Base-by-base conservation (phyloP, 2,329 filamentous ascomycete species). In the Cryoendolithus antarcticus region DNA sequence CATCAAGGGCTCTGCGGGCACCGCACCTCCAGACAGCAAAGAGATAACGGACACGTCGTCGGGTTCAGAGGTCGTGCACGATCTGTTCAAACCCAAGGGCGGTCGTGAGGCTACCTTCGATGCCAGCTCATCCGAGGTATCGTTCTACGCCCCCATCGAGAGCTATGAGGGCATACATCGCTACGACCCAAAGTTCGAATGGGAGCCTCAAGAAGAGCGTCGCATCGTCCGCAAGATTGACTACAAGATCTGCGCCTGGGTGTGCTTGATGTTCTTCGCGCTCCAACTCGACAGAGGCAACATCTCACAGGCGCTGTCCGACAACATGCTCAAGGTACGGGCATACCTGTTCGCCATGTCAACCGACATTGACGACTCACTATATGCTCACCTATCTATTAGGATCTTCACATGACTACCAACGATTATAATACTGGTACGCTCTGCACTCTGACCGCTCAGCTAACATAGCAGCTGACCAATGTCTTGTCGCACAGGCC, bases 131-230 rank as follows among this genome's bases (percentile, higher is more conserved):
- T 62, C 59, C 2, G 45, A 65, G 9, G 53, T 57, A 3, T 45
- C 56, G 21, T 56, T 57, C 29, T 72, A 73, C 46, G 63, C 64
- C 42, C 72, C 71, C 0, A 68, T 74, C n/a, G 63, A 65, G 2
- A 57, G 57, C 5, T 78, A 78, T 47, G 74, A 79, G 48, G 72
- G 72, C 2, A 56, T 62, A 8, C 73, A 77, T 54, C 64, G 73
- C 30, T 77, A 69, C 49, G 72, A 77, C 47, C 72, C 73, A 1
- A 52, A 61, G 2, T 72, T 69, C 32, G 59, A 64, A 31, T 76
- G 72, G 73, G 67, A 67, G 1, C 57, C 62, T 9, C 61, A 64
- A 33, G 73, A 77, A 47, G 74, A 77, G 54, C 65, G 62, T 49
- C 64, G 54, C 33, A 52, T 77, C 2, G 62, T 75, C 6, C 58